phyloP scores from a whole-genome alignment of 129 eudicot genomes.

The Flaveria ramosissima region DNA sequence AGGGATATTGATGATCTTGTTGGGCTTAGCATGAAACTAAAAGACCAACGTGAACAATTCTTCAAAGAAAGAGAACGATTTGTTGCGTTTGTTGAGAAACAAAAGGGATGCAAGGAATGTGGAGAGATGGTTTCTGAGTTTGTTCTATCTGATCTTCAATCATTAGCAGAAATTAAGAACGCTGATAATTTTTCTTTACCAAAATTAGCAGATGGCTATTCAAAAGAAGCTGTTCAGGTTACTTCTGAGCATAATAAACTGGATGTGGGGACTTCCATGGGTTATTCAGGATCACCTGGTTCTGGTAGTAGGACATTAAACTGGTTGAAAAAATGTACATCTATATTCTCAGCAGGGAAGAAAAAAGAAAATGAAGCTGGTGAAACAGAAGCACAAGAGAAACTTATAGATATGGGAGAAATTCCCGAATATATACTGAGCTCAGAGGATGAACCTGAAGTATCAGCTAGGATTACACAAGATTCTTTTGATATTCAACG shows the following conservation, averaged over 20 bases:
- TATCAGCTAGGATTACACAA: conserved; percentile 44
- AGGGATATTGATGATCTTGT: conserved; percentile 84
- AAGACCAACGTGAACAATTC: conserved; percentile 83
- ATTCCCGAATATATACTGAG: conserved; percentile 40
- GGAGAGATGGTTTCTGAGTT: conserved; percentile 74
- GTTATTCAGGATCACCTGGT: conserved; percentile 57
- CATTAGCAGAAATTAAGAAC: conserved; percentile 50
- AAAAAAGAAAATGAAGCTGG: conserved; percentile 46
- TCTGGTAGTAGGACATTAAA: conserved; percentile 58
- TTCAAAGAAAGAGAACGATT: conserved; percentile 82
- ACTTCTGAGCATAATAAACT: conserved; percentile 41
- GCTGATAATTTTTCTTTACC: conserved; percentile 68
- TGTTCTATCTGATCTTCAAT: conserved; percentile 71
- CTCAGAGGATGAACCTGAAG: conserved; percentile 54
- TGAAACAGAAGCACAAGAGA: conserved; percentile 37
- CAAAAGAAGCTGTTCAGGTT: conserved; percentile 47
- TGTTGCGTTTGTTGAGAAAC: conserved; percentile 69
- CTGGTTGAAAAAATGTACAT: conserved; percentile 80
- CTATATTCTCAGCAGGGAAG: conserved; percentile 74
- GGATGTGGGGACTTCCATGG: conserved; percentile 45
- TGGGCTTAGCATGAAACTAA: conserved; percentile 71
- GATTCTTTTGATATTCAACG: conserved; percentile 53
- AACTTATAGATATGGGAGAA: conserved; percentile 43
- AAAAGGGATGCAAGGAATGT: conserved; percentile 66
- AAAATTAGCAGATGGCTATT: conserved; percentile 55